Evolutionary conservation across 495 filamentous ascomycete species (phyloP).

Genomic region (Hyaloscypha hepaticicola): DNA sequence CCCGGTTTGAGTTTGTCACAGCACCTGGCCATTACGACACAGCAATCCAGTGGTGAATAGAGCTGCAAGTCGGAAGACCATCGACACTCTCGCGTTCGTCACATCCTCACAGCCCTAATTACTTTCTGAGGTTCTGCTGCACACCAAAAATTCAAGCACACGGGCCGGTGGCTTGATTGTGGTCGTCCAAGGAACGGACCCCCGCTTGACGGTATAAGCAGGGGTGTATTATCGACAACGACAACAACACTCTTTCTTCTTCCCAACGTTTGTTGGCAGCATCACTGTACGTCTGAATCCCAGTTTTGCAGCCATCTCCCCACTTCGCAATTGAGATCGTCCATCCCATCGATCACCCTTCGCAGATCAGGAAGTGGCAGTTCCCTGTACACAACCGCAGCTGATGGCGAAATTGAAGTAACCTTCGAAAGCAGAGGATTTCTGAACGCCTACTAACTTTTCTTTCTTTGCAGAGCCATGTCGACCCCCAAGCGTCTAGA

Average conservation of each 20-base stretch:
- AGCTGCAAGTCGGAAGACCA: background rate
- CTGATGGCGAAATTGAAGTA: constrained; percentile 22
- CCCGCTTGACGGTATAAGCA: constrained; percentile 21
- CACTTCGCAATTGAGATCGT: background rate
- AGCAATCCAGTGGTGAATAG: constrained; percentile 3
- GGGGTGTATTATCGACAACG: constrained; percentile 25
- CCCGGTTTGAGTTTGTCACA: background rate
- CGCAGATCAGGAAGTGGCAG: background rate
- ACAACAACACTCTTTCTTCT: constrained; percentile 23
- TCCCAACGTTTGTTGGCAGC: constrained; percentile 2
- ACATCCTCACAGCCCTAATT: background rate
- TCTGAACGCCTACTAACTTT: constrained; percentile 17
- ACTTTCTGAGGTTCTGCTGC: background rate
- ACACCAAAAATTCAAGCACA: constrained; percentile 15
- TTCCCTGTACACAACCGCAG: constrained; percentile 4
- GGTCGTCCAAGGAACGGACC: constrained; percentile 31
- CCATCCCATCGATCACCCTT: background rate
- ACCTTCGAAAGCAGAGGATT: background rate
- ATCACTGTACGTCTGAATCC: constrained; percentile 23
- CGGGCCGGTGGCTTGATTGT: constrained; percentile 21
- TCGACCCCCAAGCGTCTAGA: constrained; percentile 60
- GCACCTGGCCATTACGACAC: background rate
- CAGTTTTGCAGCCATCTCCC: background rate
- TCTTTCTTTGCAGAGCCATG: constrained; percentile 22
- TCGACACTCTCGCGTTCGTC: constrained; percentile 3